Percentiles rank a stretch among this genome's conserved stretches.
phyloP scores from a whole-genome alignment of 2,329 filamentous ascomycete species.

The Rhynchosporium secalis region DNA sequence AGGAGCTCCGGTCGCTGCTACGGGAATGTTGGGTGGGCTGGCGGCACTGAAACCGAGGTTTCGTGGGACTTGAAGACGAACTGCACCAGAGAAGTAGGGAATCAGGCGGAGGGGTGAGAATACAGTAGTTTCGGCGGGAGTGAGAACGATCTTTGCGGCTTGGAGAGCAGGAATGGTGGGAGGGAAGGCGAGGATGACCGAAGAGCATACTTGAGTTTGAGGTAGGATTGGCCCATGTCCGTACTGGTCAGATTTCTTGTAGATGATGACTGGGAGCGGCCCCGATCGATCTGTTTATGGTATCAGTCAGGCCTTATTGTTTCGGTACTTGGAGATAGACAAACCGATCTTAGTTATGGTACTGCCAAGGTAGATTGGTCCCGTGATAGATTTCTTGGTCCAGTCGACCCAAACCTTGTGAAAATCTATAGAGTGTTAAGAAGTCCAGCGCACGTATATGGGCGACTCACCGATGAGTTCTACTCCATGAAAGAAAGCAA shows the following conservation, averaged over 20 bases:
- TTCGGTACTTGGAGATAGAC: neutral
- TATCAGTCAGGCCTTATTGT: neutral
- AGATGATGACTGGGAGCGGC: slow-evolving; percentile 3
- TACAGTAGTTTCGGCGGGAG: slow-evolving; percentile 1
- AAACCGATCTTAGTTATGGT: slow-evolving; percentile 13
- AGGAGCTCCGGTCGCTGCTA: slow-evolving; percentile 8
- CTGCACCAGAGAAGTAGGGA: slow-evolving; percentile 15
- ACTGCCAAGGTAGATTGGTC: slow-evolving; percentile 9
- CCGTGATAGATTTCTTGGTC: slow-evolving; percentile 10
- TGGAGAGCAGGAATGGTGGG: slow-evolving; percentile 15
- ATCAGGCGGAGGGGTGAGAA: slow-evolving; percentile 5
- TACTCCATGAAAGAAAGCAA: slow-evolving; percentile 8
- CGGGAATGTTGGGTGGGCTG: slow-evolving; percentile 9
- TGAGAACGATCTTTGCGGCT: slow-evolving; percentile 2
- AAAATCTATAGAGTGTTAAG: slow-evolving; percentile 8
- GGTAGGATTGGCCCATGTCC: too few relatives aligned
- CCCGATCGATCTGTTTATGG: slow-evolving; percentile 2
- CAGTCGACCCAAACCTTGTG: slow-evolving; percentile 15
- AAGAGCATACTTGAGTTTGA: slow-evolving; percentile 12
- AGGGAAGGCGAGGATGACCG: slow-evolving; percentile 15
- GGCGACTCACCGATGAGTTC: slow-evolving; percentile 6
- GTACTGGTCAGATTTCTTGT: neutral
- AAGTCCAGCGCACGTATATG: too few relatives aligned
- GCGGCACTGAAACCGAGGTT: slow-evolving; percentile 10
- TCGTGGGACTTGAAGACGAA: slow-evolving; percentile 12